Conservation (phyloP, 495 filamentous ascomycete genomes). For the Tuber calosporum region DNA sequence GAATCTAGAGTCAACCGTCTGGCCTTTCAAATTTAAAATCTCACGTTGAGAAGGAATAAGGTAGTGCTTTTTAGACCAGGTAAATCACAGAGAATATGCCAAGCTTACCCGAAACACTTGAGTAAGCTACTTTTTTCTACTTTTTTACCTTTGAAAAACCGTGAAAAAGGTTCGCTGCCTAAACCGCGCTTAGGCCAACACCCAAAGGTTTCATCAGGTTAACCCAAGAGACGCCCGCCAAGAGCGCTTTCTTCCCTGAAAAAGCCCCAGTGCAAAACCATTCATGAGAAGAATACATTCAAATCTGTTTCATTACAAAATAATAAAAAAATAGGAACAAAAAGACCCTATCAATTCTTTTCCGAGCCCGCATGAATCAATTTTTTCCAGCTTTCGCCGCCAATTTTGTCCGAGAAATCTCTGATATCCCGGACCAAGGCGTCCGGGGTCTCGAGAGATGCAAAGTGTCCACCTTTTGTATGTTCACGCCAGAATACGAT, state of each 20-base stretch:
- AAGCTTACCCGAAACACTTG: too few species aligned
- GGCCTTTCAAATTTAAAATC: too few species aligned
- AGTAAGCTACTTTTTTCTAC: too few species aligned
- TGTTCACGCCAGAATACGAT: slow-evolving; percentile 53
- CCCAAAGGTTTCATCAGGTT: neutral
- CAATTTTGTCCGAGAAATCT: slow-evolving; percentile 51
- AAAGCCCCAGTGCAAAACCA: neutral
- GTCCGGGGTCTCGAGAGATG: slow-evolving; percentile 54
- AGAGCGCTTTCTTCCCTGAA: neutral
- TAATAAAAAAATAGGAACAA: neutral
- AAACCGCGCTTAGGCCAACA: too few species aligned
- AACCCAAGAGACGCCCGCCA: neutral
- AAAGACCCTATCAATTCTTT: slow-evolving; percentile 36
- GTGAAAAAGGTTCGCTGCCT: too few species aligned
- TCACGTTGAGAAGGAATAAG: too few species aligned
- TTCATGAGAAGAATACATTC: neutral
- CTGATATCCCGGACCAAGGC: slow-evolving; percentile 51
- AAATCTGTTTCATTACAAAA: neutral
- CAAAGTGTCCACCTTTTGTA: slow-evolving; percentile 57
- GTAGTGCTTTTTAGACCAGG: too few species aligned
- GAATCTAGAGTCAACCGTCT: too few species aligned
- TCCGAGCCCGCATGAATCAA: slow-evolving; percentile 36
- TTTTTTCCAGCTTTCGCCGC: slow-evolving; percentile 40
- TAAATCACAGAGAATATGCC: too few species aligned
- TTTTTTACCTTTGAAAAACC: too few species aligned